Evolutionary conservation across 768 basidiomycete species (phyloP).

Genomic region (Clitopilus hobsonii): DNA sequence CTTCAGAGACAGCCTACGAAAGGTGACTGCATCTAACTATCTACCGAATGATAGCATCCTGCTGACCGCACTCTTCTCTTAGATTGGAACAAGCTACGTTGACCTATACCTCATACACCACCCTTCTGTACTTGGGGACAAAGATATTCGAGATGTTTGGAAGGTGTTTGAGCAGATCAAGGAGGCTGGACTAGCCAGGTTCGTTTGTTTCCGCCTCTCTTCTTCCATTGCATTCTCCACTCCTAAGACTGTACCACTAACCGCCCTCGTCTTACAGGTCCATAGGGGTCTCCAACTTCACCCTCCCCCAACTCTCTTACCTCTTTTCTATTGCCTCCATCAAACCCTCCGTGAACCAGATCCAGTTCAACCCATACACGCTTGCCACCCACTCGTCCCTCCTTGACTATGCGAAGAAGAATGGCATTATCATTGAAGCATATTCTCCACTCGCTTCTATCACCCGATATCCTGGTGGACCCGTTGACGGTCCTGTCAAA

Average conservation of each 20-base stretch:
- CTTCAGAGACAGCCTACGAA: slow-evolving; percentile 42
- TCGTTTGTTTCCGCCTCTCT: slow-evolving; percentile 4
- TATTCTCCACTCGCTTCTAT: slow-evolving; percentile 54
- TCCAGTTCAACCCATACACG: slow-evolving; percentile 55
- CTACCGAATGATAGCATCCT: not conserved
- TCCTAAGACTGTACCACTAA: too few species aligned
- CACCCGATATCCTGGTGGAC: slow-evolving; percentile 55
- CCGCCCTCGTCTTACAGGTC: slow-evolving; percentile 1
- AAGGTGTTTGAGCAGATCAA: slow-evolving; percentile 50
- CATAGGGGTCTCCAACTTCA: slow-evolving; percentile 5
- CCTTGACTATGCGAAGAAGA: slow-evolving; percentile 41
- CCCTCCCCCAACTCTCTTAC: not conserved
- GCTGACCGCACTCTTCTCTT: slow-evolving; percentile 3
- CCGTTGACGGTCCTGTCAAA: slow-evolving; percentile 54
- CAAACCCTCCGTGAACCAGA: too few species aligned
- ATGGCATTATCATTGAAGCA: slow-evolving; percentile 51
- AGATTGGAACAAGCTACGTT: slow-evolving; percentile 59
- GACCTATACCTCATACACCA: slow-evolving; percentile 71
- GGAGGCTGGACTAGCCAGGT: slow-evolving; percentile 40
- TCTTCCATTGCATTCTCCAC: too few species aligned
- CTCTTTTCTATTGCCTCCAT: not conserved
- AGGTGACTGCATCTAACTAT: slow-evolving; percentile 28
- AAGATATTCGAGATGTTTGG: slow-evolving; percentile 42
- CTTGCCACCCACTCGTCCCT: slow-evolving; percentile 39
- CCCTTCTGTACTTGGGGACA: slow-evolving; percentile 27